Conservation (phyloP, 257 asterid genomes). For the Ilex aquifolium region DNA sequence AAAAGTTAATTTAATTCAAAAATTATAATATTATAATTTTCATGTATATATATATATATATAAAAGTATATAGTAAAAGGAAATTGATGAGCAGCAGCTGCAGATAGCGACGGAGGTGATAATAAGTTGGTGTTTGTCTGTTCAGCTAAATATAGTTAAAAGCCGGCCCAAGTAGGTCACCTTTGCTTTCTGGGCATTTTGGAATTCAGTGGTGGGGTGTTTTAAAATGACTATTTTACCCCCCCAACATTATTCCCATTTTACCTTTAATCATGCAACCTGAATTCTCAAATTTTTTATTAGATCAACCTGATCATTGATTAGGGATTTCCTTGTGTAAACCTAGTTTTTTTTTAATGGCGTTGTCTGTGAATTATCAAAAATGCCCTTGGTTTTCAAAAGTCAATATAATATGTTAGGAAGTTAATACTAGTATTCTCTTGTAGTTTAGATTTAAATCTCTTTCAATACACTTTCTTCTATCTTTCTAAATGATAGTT, state of each 20-base stretch:
- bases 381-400: constrained; percentile 11
- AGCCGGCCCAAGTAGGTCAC: constrained; percentile 88
- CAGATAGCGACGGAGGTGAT: constrained; percentile 68
- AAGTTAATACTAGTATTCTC: too few species aligned
- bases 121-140: constrained; percentile 80
- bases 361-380: neutral
- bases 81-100: constrained; percentile 13
- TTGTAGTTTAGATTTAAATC: too few species aligned
- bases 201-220: constrained; percentile 32
- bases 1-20: too few species aligned
- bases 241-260: constrained; percentile 46
- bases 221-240: constrained; percentile 26
- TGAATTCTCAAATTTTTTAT: constrained; percentile 15
- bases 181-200: constrained; percentile 56
- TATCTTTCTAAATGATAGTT: too few species aligned
- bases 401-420: too few species aligned
- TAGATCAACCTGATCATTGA: constrained; percentile 39
- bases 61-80: too few species aligned
- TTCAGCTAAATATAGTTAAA: constrained; percentile 93
- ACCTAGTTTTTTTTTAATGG: neutral
- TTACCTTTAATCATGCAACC: constrained; percentile 29
- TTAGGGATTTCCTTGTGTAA: constrained; percentile 34
- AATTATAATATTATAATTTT: too few species aligned
- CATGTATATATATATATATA: too few species aligned
- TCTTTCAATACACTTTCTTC: too few species aligned